Evolutionary conservation across 2,329 filamentous ascomycete species (phyloP).

Genomic region (Diaporthe sp.): DNA sequence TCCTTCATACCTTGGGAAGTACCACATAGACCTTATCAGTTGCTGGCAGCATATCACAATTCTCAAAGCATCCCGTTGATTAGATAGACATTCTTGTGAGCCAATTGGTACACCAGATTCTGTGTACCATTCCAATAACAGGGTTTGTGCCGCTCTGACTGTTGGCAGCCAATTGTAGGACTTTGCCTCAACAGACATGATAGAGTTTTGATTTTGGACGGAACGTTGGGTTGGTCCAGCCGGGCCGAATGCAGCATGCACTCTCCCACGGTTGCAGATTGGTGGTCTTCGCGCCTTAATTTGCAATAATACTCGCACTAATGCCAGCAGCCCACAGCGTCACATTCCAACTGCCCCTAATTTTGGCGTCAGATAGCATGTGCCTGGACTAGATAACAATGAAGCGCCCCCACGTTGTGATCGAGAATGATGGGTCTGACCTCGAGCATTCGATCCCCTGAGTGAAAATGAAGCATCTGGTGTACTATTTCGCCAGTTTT

Average conservation of each 20-base stretch:
- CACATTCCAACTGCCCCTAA: not conserved
- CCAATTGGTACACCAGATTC: not conserved
- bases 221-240: not conserved
- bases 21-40: no score
- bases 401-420: not conserved
- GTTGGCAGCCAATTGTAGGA: not conserved
- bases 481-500: not conserved
- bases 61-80: no score
- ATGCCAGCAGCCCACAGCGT: not conserved
- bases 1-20: no score
- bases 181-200: not conserved
- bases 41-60: no score
- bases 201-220: not conserved
- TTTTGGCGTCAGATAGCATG: not conserved
- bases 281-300: not conserved
- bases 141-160: not conserved
- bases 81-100: not conserved
- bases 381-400: not conserved
- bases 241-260: not conserved
- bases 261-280: not conserved
- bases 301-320: slow-evolving; percentile 10
- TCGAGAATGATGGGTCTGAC: not conserved
- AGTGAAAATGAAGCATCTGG: not conserved
- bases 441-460: not conserved
- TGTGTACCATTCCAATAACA: not conserved